phyloP scores from a whole-genome alignment of 345 rosid genomes.

The Atalantia buxifolia region DNA sequence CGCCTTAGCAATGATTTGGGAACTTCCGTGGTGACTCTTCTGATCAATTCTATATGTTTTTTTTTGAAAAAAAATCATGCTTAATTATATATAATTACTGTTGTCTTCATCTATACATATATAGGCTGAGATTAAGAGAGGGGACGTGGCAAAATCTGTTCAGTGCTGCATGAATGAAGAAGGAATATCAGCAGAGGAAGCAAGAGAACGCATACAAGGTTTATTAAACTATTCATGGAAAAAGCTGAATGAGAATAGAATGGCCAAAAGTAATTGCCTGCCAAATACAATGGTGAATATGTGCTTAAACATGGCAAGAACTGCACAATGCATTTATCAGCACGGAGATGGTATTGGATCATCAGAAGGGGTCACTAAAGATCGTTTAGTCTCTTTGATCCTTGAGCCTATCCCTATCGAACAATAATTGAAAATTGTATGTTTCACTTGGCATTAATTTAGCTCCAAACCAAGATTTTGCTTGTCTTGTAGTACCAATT shows the following conservation, averaged over 20 bases:
- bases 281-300: neutral
- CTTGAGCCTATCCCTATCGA: neutral
- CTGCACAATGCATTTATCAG: constrained; percentile 13
- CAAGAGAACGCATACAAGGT: constrained; percentile 2
- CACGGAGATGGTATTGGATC: constrained; percentile 20
- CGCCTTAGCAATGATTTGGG: constrained; percentile 2
- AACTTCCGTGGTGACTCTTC: constrained; percentile 1
- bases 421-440: neutral
- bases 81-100: too few relatives aligned
- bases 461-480: too few relatives aligned
- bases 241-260: constrained; percentile 1
- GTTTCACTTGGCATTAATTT: too few relatives aligned
- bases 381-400: neutral
- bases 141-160: constrained; percentile 5
- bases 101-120: too few relatives aligned
- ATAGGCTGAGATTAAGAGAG: constrained; percentile 19
- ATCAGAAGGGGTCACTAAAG: constrained; percentile 1
- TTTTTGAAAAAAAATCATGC: too few relatives aligned
- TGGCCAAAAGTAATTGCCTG: neutral
- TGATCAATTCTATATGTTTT: neutral
- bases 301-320: constrained; percentile 11
- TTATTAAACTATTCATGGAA: constrained; percentile 4
- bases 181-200: constrained; percentile 11
- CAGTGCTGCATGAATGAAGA: constrained; percentile 17
- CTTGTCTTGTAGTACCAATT: too few relatives aligned